Base-by-base conservation (phyloP, 164 flowering plant species). In the Nymphaea colorata region DNA sequence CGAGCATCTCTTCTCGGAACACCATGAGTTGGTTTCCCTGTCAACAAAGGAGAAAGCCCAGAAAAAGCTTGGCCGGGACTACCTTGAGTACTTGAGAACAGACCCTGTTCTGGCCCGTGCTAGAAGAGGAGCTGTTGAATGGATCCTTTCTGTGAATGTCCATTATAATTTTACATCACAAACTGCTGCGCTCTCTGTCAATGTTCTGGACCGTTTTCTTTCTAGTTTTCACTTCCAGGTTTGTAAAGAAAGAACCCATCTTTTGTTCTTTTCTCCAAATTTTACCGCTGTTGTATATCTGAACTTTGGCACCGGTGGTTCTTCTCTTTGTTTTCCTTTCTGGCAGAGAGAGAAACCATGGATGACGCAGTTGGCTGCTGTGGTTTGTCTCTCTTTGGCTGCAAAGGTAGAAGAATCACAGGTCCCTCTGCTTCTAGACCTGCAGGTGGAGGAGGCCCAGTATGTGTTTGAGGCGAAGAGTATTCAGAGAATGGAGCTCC, bases 331-430 rank as follows among this genome's bases (percentile, higher is more conserved):
- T 10, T 5, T 51, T 51, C 57, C 5, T 51, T 51, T 25, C 36
- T 25, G 36, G 36, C 57, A 51, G 57, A 75, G 70, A 61, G 87
- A 87, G 59, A 85, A 85, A 81, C 93, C 91, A 51, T 92, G 98
- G 98, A 90, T 82, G 93, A 74, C 75, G 61, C 98, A 88, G 45
- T 87, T 92, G 4, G 79, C 81, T 25, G 86, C 98, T 17, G 95
- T 92, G 51, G 89, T 95, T 74, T 92, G 95, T 72, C 81, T 92
- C 44, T 88, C 98, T 64, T 66, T 92, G 3, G 98, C 96, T 61
- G 94, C 98, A 17, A 92, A 92, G 59, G 83, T 92, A 62, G 98
- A 92, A 66, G 98, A 92, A 77, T 84, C 87, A 74, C 87, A 83
- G 59, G 94, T 90, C 0, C 96, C 94, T 8, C 87, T 86, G 64